Conservation (phyloP, 1,284 basidiomycete genomes). For the Ustilago tritici region DNA sequence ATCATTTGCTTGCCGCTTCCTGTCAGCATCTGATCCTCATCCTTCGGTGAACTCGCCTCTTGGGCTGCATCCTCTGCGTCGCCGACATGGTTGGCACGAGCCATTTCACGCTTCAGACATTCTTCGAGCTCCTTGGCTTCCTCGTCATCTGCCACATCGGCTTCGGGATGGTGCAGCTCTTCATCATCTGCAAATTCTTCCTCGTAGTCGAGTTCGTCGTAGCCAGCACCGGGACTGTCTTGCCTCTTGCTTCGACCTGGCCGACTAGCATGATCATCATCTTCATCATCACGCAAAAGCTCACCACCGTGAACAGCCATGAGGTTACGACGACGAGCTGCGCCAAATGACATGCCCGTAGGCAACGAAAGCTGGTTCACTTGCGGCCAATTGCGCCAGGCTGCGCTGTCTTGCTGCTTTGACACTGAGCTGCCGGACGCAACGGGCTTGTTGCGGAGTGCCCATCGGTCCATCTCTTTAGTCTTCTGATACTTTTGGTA, state of each 20-base stretch:
- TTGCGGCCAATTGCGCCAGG: constrained; percentile 47
- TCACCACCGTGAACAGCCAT: constrained; percentile 55
- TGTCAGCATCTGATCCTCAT: constrained; percentile 61
- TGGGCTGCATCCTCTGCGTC: constrained; percentile 56
- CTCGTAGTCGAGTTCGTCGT: constrained; percentile 67
- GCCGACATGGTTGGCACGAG: constrained; percentile 60
- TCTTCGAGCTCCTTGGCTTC: constrained; percentile 67
- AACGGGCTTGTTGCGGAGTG: constrained; percentile 48
- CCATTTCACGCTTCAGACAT: constrained; percentile 67
- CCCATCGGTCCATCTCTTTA: constrained; percentile 55
- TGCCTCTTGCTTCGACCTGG: constrained; percentile 36
- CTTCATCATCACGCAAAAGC: constrained; percentile 51
- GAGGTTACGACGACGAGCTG: constrained; percentile 50
- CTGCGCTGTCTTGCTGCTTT: constrained; percentile 45
- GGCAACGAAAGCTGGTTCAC: constrained; percentile 47
- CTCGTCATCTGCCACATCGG: constrained; percentile 58
- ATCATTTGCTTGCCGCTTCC: constrained; percentile 68
- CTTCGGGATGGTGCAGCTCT: constrained; percentile 51
- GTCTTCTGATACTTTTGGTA: constrained; percentile 56
- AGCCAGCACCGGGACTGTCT: constrained; percentile 47
- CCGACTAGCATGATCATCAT: constrained; percentile 32
- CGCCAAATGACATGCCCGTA: constrained; percentile 48
- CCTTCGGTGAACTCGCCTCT: constrained; percentile 47
- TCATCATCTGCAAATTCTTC: constrained; percentile 69
- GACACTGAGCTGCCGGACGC: constrained; percentile 20